Conservation (phyloP, 2,329 filamentous ascomycete species). For the Aureobasidium sp. region DNA sequence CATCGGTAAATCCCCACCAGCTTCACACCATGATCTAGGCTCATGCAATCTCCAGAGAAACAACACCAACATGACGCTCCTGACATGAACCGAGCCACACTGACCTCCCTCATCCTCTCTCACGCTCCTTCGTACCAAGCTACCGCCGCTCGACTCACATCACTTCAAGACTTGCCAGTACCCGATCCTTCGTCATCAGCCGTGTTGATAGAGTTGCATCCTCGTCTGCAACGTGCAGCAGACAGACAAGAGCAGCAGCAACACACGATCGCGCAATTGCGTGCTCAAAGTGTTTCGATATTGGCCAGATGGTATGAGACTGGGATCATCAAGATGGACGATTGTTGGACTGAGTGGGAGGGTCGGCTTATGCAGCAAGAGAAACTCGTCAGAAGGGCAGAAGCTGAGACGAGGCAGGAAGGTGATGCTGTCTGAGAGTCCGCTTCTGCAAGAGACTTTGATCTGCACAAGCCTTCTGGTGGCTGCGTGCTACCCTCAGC, state of each 20-base stretch:
- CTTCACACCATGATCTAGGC: background rate
- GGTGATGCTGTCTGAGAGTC: too few species aligned
- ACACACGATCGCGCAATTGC: conserved; percentile 56
- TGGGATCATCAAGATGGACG: conserved; percentile 60
- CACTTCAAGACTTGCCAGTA: conserved; percentile 38
- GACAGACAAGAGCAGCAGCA: conserved; percentile 55
- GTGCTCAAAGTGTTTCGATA: conserved; percentile 53
- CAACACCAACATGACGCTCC: background rate
- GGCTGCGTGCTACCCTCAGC: too few species aligned
- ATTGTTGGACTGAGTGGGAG: conserved; percentile 66
- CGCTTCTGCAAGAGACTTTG: too few species aligned
- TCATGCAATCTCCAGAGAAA: background rate
- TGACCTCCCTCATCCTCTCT: conserved; percentile 36
- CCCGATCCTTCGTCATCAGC: conserved; percentile 41
- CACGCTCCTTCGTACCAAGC: conserved; percentile 38
- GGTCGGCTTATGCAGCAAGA: conserved; percentile 60
- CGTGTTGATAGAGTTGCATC: conserved; percentile 50
- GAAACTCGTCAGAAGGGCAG: conserved; percentile 56
- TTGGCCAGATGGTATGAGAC: conserved; percentile 63
- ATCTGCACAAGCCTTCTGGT: too few species aligned
- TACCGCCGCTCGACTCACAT: conserved; percentile 38
- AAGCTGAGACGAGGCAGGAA: conserved; percentile 47
- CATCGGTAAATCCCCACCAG: conserved; percentile 27
- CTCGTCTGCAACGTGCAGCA: conserved; percentile 56
- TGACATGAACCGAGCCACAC: conserved; percentile 18